Evolutionary conservation across 352 stramenopile species (phyloP).

Genomic region (Phytophthora vignae): DNA sequence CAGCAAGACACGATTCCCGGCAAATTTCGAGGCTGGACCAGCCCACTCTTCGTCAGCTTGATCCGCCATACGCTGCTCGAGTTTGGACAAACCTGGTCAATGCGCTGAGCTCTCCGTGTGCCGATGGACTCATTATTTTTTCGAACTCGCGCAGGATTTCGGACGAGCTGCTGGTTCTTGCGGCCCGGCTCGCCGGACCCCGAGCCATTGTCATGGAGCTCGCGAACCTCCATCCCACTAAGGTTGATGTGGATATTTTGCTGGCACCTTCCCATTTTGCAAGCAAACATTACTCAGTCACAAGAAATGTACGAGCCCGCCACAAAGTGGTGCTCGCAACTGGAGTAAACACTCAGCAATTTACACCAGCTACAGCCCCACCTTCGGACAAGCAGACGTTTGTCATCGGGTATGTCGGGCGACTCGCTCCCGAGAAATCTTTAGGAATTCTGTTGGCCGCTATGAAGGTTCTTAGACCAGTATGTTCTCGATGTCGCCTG

Average conservation of each 20-base stretch:
- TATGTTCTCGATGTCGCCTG: slow-evolving; percentile 37
- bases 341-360: slow-evolving; percentile 48
- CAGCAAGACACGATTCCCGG: slow-evolving; percentile 17
- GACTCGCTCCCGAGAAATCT: slow-evolving; percentile 59
- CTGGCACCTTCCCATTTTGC: slow-evolving; percentile 67
- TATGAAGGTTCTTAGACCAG: slow-evolving; percentile 34
- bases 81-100: slow-evolving; percentile 40
- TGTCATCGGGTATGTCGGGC: slow-evolving; percentile 57
- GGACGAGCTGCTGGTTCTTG: slow-evolving; percentile 46
- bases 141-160: slow-evolving; percentile 47
- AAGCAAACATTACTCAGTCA: slow-evolving; percentile 51
- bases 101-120: slow-evolving; percentile 39
- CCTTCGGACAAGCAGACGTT: slow-evolving; percentile 25
- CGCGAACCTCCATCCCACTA: slow-evolving; percentile 51
- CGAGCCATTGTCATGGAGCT: slow-evolving; percentile 61
- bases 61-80: slow-evolving; percentile 31
- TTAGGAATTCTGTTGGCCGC: slow-evolving; percentile 47
- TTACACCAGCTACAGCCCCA: slow-evolving; percentile 31
- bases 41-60: slow-evolving; percentile 23
- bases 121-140: slow-evolving; percentile 53
- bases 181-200: slow-evolving; percentile 44
- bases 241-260: slow-evolving; percentile 51
- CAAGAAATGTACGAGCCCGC: slow-evolving; percentile 25
- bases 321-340: slow-evolving; percentile 49
- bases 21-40: slow-evolving; percentile 24